Evolutionary conservation across 176 grass and related monocot species (phyloP), one percentile per base, ranked within the genome.

Genomic region (Cocos nucifera): DNA sequence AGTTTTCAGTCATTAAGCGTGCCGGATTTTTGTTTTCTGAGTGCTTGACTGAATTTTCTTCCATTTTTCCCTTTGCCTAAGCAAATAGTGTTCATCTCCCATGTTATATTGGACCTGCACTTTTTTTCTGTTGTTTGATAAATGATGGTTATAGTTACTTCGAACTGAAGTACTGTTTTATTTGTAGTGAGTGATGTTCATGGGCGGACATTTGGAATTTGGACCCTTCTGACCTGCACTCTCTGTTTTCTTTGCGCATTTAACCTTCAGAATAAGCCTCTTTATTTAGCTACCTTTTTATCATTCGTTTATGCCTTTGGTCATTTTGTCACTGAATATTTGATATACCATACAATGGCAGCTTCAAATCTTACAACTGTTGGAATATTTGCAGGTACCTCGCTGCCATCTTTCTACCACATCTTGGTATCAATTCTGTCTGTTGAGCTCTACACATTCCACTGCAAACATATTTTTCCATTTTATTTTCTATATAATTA

Each of bases 201-300:
- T 55, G 92, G 92, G 6, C 83, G 83, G n/a, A 96, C 86, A 18
- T 90, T 96, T 67, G 92, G 80, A 49, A 69, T 90, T 24, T 96
- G 92, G 86, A 96, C 86, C 3, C 86, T 96, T 22, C 69, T 90
- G 39, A 90, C 91, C 4, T 96, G 86, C 53, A 90, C 86, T 6
- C 62, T 96, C 44, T 90, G 86, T 30, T 96, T 96, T 73, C 75
- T 96, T 12, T 96, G 92, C 5, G 92, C 92, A 4, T 68, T 90
- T 54, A 96, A 96, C 69, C 73, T 96, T 4, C 80, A 85, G 61
- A 90, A 82, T 39, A 90, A 27, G 70, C 83, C 92, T 69, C 54
- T 96, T 1, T 96, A 96, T 58, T 7, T 69, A 53, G 81, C 78
- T 18, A 96, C 92, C 28, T 88, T 96, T 49, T 49, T 96, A 9